Evolutionary conservation across 345 rosid genomes (phyloP), one percentile per base, ranked within the genome.

Genomic region (Rhizophora apiculata): DNA sequence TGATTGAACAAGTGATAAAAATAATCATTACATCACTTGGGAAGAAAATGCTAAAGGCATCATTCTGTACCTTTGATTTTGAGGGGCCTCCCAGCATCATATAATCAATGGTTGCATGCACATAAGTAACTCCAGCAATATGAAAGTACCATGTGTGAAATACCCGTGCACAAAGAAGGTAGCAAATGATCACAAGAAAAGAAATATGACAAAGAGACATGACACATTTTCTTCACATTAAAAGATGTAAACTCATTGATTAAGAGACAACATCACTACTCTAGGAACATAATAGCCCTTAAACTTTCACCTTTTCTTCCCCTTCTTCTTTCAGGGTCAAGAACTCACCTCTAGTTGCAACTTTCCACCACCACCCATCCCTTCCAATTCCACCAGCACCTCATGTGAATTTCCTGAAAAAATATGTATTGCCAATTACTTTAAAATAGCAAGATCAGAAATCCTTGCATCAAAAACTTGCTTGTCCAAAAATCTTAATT

Each of bases 351-450:
- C 98, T 60, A 91, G 72, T 78, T 80, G 84, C 79, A 94, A 70
- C 82, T 85, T 89, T 67, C 98, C 98, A 63, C 98, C 98, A 60
- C 98, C 91, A 55, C 97, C 98, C 87, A 91, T 94, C 64, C 98
- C 97, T 80, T 91, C 97, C 85, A 94, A 83, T 77, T 94, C 93
- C 68, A 89, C 83, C 72, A 84, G 74, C 73, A 88, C 68, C 77
- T 89, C 85, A 63, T 91, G 91, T 75, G 72, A 63, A 68, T 85
- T 77, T 72, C 98, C 98, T 93, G 74, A 69, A 54, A 76, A 77
- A 79, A 67, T 24, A 72, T 36, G 54, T 26, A 54, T 29, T 26
- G 63, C 62, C 64, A 64, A 22, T 48, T 49, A 57, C 64, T 55
- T 53, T 22, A 5, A 0, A 48, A 30, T 65, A 61, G 24, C 61